phyloP scores from a whole-genome alignment of 2,329 filamentous ascomycete species.

The Venturia carpophila region DNA sequence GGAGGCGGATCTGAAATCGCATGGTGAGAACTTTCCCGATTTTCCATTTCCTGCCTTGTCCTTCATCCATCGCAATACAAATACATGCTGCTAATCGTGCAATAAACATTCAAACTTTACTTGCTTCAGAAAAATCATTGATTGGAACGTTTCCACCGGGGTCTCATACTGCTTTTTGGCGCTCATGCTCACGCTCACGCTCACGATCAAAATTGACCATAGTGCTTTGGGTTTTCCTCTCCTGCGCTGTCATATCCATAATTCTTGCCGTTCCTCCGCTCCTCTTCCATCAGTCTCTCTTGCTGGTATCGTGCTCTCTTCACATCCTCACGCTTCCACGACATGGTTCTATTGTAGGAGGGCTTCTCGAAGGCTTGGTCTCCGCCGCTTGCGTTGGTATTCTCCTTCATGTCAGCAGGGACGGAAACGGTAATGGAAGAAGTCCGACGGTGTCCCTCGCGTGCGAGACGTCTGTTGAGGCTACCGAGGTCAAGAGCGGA shows the following conservation, averaged over 20 bases:
- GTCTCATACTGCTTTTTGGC: too few relatives aligned
- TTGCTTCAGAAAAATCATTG: too few relatives aligned
- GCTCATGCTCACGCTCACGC: too few relatives aligned
- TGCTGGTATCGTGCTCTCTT: constrained; percentile 4
- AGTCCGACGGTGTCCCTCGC: constrained; percentile 7
- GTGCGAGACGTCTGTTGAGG: constrained; percentile 8
- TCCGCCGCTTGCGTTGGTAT: neutral
- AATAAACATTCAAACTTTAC: neutral
- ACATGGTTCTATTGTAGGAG: neutral
- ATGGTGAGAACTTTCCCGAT: neutral
- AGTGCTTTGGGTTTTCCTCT: neutral
- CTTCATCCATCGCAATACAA: neutral
- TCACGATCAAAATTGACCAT: constrained; percentile 6
- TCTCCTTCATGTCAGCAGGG: neutral
- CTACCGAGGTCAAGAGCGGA: neutral
- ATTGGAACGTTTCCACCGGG: too few relatives aligned
- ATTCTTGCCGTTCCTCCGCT: neutral
- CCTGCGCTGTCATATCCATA: constrained; percentile 1
- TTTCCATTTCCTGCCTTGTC: neutral
- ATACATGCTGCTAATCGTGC: neutral
- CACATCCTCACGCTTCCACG: neutral
- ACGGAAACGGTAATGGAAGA: constrained; percentile 5
- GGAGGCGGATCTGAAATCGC: neutral
- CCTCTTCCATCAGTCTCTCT: constrained; percentile 3
- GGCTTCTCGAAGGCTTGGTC: neutral